phyloP scores from a whole-genome alignment of 306 rosid genomes.

The Calophaca sinica region DNA sequence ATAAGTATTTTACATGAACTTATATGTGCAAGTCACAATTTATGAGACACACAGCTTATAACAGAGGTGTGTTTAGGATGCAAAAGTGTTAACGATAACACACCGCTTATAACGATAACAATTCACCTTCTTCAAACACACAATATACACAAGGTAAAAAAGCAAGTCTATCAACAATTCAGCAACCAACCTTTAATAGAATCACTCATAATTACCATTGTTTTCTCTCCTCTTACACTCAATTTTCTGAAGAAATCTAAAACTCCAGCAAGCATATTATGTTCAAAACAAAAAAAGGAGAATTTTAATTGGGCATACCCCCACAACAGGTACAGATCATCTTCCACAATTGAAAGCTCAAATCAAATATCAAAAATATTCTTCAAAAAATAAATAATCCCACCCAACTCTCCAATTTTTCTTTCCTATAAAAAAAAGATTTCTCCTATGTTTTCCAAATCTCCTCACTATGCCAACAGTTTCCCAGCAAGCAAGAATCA shows the following conservation, averaged over 20 bases:
- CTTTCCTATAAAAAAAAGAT: background rate
- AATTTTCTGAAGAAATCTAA: constrained; percentile 29
- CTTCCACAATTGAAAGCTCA: constrained; percentile 31
- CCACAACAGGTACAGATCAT: constrained; percentile 35
- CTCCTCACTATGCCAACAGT: constrained; percentile 32
- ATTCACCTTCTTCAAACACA: no score
- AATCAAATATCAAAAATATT: constrained; percentile 25
- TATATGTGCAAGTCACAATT: no score
- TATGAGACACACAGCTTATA: no score
- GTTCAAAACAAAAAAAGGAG: constrained; percentile 33
- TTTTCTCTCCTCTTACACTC: constrained; percentile 3
- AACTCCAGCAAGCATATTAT: constrained; percentile 37
- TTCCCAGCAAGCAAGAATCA: constrained; percentile 47
- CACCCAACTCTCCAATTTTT: constrained; percentile 8
- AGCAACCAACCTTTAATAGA: background rate
- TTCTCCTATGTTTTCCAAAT: constrained; percentile 26
- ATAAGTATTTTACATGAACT: no score
- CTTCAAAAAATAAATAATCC: background rate
- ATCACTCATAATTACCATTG: background rate
- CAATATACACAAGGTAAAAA: no score
- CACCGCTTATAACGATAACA: no score
- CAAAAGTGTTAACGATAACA: no score
- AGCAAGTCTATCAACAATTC: background rate
- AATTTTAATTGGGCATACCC: constrained; percentile 20
- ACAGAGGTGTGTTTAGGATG: no score